Conservation (phyloP, 495 filamentous ascomycete genomes). For the Terfezia claveryi region DNA sequence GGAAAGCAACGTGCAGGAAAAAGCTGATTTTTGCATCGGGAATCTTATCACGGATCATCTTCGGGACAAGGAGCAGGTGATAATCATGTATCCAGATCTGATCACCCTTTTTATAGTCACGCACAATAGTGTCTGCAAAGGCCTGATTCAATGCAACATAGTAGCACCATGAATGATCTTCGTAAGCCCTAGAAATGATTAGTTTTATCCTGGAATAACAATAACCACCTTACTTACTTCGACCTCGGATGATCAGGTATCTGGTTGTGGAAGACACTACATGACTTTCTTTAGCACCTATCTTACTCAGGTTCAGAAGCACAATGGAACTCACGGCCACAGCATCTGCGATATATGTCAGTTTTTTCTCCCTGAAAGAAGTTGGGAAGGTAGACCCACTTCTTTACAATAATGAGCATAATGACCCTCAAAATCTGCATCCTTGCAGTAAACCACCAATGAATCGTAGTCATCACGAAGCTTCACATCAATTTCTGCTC, state of each 20-base stretch:
- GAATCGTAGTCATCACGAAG: conserved; percentile 61
- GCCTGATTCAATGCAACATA: conserved; percentile 78
- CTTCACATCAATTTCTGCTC: conserved; percentile 54
- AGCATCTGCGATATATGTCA: conserved; percentile 33
- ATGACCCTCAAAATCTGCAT: conserved; percentile 77
- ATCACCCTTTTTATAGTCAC: conserved; percentile 78
- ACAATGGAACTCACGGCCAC: conserved; percentile 31
- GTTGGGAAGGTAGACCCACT: conserved; percentile 9
- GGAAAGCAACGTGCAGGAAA: conserved; percentile 85
- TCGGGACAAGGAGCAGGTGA: conserved; percentile 75
- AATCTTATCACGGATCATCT: conserved; percentile 65
- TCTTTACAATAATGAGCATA: conserved; percentile 80
- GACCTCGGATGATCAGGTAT: conserved; percentile 92
- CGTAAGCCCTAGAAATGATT: conserved; percentile 35
- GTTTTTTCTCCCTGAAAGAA: neutral
- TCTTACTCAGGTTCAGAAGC: conserved; percentile 20
- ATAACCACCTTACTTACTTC: conserved; percentile 29
- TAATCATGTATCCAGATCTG: conserved; percentile 90
- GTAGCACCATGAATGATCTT: conserved; percentile 87
- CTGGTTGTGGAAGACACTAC: conserved; percentile 69
- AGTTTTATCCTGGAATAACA: neutral
- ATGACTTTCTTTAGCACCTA: neutral
- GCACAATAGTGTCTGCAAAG: conserved; percentile 70
- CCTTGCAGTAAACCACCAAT: conserved; percentile 58
- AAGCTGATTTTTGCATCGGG: conserved; percentile 87